Percentiles rank a stretch among this genome's conserved stretches.
phyloP scores from a whole-genome alignment of 352 stramenopile species.

The Phytophthora fragariaefolia region DNA sequence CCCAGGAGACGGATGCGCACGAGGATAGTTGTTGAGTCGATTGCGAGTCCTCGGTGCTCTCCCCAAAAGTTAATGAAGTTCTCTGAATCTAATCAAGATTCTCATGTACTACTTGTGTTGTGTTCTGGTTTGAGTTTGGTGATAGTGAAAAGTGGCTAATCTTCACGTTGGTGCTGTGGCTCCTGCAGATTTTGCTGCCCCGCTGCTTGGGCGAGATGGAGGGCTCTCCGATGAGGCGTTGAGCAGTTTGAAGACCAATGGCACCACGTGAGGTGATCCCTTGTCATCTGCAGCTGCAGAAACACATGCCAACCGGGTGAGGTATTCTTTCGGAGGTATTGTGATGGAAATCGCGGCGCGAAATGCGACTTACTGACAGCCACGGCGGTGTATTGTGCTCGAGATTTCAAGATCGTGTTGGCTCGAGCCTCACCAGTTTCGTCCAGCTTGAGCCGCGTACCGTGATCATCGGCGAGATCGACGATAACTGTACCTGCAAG shows the following conservation, averaged over 20 bases:
- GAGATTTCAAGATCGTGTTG: conserved; percentile 51
- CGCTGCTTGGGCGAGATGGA: conserved; percentile 19
- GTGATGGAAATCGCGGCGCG: neutral
- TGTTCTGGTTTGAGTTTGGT: neutral
- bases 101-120: no score
- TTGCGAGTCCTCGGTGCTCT: conserved; percentile 31
- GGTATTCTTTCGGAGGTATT: neutral
- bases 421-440: conserved; percentile 40
- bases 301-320: conserved; percentile 1
- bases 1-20: conserved; percentile 9
- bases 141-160: neutral
- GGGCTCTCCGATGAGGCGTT: conserved; percentile 11
- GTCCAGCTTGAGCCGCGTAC: conserved; percentile 56
- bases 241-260: conserved; percentile 47
- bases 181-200: conserved; percentile 20
- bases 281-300: conserved; percentile 40
- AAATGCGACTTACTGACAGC: conserved; percentile 55
- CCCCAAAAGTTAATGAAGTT: conserved; percentile 27
- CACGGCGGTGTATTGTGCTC: conserved; percentile 57
- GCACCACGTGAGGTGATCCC: conserved; percentile 42
- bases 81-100: conserved; percentile 14
- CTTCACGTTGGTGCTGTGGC: conserved; percentile 9
- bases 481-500: conserved; percentile 43
- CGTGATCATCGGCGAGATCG: conserved; percentile 60
- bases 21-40: conserved; percentile 14